Conservation (phyloP, 2,329 filamentous ascomycete genomes). For the Chaetomium sp. region DNA sequence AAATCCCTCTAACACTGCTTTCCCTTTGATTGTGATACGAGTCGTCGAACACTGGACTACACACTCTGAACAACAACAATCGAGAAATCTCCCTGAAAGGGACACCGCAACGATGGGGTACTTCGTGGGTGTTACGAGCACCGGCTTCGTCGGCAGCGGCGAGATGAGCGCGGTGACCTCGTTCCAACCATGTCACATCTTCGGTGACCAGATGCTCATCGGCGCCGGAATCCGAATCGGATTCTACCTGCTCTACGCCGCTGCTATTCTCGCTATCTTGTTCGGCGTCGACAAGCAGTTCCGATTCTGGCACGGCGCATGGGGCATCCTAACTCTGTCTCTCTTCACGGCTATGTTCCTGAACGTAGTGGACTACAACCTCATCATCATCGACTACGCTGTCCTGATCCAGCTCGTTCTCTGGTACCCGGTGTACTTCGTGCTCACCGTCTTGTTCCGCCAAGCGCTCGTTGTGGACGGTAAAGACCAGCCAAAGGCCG, state of each 20-base stretch:
- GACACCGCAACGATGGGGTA: conserved; percentile 17
- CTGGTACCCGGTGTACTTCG: conserved; percentile 24
- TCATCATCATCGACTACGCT: conserved; percentile 25
- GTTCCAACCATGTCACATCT: conserved; percentile 23
- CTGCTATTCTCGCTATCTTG: conserved; percentile 21
- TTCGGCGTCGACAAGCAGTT: conserved; percentile 25
- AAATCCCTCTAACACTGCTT: no score
- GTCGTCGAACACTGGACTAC: neutral
- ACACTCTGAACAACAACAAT: neutral
- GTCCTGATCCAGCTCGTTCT: conserved; percentile 23
- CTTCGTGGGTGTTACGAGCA: conserved; percentile 22
- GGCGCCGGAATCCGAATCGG: conserved; percentile 22
- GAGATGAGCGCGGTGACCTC: conserved; percentile 23
- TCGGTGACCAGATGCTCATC: conserved; percentile 25
- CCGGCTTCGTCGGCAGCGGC: conserved; percentile 23
- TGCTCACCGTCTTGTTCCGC: conserved; percentile 22
- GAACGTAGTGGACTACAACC: conserved; percentile 20
- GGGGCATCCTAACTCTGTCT: conserved; percentile 21
- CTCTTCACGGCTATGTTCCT: conserved; percentile 23
- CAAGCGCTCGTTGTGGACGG: conserved; percentile 19
- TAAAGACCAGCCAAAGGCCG: conserved; percentile 6
- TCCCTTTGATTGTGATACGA: neutral
- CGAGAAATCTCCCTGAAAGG: neutral
- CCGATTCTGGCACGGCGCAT: conserved; percentile 24
- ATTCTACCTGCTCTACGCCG: conserved; percentile 23